Evolutionary conservation across 1,284 basidiomycete species (phyloP).

Genomic region (Melampsora americana): DNA sequence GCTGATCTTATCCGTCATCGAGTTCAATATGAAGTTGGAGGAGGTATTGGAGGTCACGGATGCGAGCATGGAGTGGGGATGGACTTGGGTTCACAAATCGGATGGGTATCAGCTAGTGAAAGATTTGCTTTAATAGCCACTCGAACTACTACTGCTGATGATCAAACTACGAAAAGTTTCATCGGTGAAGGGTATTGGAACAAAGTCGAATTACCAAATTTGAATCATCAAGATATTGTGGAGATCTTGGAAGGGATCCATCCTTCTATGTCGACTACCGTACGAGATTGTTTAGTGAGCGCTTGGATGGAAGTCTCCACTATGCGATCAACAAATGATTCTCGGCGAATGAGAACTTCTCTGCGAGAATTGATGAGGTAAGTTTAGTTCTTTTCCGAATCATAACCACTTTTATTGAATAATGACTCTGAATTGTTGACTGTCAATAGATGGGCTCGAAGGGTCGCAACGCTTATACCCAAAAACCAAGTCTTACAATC

Average conservation of each 20-base stretch:
- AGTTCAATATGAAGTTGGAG: constrained; percentile 38
- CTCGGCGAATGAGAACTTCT: constrained; percentile 12
- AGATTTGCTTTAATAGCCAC: constrained; percentile 57
- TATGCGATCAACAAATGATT: constrained; percentile 5
- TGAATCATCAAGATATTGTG: constrained; percentile 48
- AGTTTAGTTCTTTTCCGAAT: constrained; percentile 56
- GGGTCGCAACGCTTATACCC: constrained; percentile 27
- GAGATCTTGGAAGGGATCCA: constrained; percentile 45
- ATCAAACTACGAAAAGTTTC: constrained; percentile 14
- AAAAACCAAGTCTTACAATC: constrained; percentile 44
- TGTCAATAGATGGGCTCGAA: constrained; percentile 56
- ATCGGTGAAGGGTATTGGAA: constrained; percentile 61
- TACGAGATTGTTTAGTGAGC: constrained; percentile 18
- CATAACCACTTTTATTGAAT: constrained; percentile 67
- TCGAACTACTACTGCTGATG: constrained; percentile 47
- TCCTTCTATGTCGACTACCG: constrained; percentile 10
- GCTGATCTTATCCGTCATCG: constrained; percentile 42
- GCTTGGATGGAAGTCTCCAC: constrained; percentile 31
- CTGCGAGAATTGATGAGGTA: constrained; percentile 32
- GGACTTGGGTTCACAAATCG: constrained; percentile 53
- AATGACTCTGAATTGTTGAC: constrained; percentile 76
- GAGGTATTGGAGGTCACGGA: constrained; percentile 58
- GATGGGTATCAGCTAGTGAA: constrained; percentile 53
- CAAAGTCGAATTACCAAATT: constrained; percentile 48
- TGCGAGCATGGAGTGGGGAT: constrained; percentile 66